phyloP scores from a whole-genome alignment of 257 asterid species.

The Solanum paucissectum region DNA sequence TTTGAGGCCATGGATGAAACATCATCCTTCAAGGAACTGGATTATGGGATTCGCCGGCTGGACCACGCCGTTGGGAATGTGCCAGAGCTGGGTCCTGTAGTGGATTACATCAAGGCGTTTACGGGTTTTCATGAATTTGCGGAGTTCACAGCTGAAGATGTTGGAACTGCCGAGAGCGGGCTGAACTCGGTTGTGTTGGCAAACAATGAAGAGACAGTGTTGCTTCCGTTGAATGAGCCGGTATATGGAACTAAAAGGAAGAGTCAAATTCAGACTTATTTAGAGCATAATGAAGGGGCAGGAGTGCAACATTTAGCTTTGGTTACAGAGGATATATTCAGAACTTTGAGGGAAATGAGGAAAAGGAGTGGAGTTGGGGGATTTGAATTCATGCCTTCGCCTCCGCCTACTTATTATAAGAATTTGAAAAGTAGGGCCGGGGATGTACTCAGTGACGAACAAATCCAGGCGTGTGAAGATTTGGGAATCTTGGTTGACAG shows the following conservation, averaged over 20 bases:
- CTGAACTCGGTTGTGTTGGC: conserved; percentile 79
- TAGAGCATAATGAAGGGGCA: conserved; percentile 95
- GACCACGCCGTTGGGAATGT: conserved; percentile 95
- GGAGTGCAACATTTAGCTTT: conserved; percentile 94
- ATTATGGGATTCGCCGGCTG: conserved; percentile 65
- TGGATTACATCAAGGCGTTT: conserved; percentile 55
- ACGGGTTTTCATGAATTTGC: conserved; percentile 92
- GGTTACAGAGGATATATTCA: conserved; percentile 57
- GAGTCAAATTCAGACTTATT: conserved; percentile 93
- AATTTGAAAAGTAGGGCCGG: conserved; percentile 63
- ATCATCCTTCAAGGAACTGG: conserved; percentile 34
- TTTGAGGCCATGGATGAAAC: conserved; percentile 22
- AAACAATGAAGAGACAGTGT: conserved; percentile 61
- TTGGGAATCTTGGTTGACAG: conserved; percentile 90
- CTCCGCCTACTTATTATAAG: conserved; percentile 70
- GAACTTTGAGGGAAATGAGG: conserved; percentile 82
- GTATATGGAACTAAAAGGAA: conserved; percentile 78
- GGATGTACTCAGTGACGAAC: conserved; percentile 63
- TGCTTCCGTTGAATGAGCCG: conserved; percentile 81
- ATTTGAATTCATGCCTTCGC: conserved; percentile 91
- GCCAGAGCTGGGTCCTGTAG: conserved; percentile 46
- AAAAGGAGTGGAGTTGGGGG: conserved; percentile 83
- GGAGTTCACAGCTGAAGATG: conserved; percentile 73
- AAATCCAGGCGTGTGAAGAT: conserved; percentile 79
- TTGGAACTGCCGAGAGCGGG: conserved; percentile 86